A percentile compares a stretch with the other conserved stretches of the same genome.
Evolutionary conservation across 768 basidiomycete genomes (phyloP).

Genomic region (Tricholoma hemisulphureum): DNA sequence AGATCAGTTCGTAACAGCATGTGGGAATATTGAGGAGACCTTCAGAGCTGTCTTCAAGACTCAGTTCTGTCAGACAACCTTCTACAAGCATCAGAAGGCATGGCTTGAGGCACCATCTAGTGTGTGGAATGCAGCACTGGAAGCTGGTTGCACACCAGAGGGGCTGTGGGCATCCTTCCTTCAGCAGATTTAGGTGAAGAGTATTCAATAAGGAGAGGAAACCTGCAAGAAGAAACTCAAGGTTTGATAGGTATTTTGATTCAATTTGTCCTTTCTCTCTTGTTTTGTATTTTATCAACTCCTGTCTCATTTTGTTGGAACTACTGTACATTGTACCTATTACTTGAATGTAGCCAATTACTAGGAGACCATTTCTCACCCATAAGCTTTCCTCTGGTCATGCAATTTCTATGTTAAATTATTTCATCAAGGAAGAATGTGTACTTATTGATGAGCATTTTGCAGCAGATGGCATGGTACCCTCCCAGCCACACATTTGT

Average conservation of each 20-base stretch:
- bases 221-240: background rate
- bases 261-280: background rate
- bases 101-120: background rate
- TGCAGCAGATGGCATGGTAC: conserved; percentile 32
- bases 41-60: background rate
- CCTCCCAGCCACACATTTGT: conserved; percentile 44
- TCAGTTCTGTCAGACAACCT: background rate
- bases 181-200: background rate
- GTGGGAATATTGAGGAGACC: background rate
- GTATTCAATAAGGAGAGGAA: background rate
- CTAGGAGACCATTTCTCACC: background rate
- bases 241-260: background rate
- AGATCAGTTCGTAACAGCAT: too few species aligned
- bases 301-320: background rate
- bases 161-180: background rate
- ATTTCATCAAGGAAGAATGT: conserved; percentile 35
- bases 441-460: conserved; percentile 31
- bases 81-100: background rate
- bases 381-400: background rate
- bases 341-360: background rate
- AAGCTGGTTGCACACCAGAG: background rate
- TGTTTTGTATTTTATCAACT: background rate
- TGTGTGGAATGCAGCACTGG: background rate
- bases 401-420: background rate
- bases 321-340: too few species aligned